Base-by-base conservation (phyloP, 1,284 basidiomycete genomes). In the Exobasidium rhododendri region DNA sequence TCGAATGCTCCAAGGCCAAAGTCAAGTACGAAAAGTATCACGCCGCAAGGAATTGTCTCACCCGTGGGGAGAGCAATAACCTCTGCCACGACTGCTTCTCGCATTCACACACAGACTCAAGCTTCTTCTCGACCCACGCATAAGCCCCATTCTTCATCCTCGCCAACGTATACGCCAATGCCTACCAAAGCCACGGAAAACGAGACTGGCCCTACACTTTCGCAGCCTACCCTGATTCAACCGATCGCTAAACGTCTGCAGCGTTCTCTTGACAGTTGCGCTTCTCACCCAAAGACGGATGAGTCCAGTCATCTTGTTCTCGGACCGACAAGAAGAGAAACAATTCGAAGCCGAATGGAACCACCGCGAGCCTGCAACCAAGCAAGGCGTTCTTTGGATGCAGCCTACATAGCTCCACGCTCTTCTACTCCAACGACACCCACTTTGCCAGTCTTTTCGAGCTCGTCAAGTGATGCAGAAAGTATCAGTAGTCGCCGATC, bases 371-470 rank as follows among this genome's bases (percentile, higher is more conserved):
- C 17, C 17, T 40, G 7, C 35, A 40, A 40, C 17, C 35, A 17
- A 40, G 35, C 35, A 40, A 40, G 29, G 30, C 11, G 7, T n/a
- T 58, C 57, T n/a, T 31, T 52, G 20, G 56, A 58, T 22, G 14
- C 30, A 56, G 40, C 35, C 11, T 4, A 45, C 54, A 44, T 31
- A 13, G n/a, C 47, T 58, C 10, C 56, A 58, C n/a, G 22, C n/a
- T 45, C 35, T 24, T 2, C 47, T 7, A 10, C 47, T 7, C 29
- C 47, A 50, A 26, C 7, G 13, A 13, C 53, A 43, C 20, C 26
- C 30, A 20, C 14, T 35, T 29, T 17, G 43, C 22, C 53, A 44
- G 17, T 29, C 1, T n/a, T 43, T 17, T 55, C 32, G 17, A 40
- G 35, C 17, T 7, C 35, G 10, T 4, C 20, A 3, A 45, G 40